Evolutionary conservation across 345 rosid species (phyloP).

Genomic region (Euphorbia pulcherrima): DNA sequence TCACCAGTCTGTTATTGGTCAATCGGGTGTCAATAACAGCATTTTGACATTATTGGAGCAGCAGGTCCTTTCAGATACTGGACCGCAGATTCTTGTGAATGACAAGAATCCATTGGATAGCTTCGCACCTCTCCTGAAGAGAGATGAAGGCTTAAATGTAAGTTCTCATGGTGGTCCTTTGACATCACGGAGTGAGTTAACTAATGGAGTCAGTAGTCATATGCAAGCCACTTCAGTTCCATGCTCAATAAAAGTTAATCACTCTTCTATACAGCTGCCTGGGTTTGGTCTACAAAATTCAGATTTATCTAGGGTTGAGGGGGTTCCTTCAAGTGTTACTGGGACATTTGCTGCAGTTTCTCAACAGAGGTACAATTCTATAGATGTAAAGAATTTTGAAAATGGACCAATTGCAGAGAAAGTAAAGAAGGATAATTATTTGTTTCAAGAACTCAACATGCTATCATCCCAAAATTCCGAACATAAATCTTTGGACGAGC

Average conservation of each 20-base stretch:
- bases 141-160: conserved; percentile 12
- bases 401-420: conserved; percentile 25
- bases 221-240: conserved; percentile 18
- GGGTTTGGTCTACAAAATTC: conserved; percentile 16
- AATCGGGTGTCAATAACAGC: conserved; percentile 2
- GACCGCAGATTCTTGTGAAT: conserved; percentile 18
- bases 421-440: conserved; percentile 27
- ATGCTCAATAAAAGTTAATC: conserved; percentile 15
- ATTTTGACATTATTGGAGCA: conserved; percentile 34
- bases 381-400: conserved; percentile 19
- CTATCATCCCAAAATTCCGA: conserved; percentile 22
- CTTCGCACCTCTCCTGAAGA: conserved; percentile 18
- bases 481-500: conserved; percentile 22
- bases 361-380: conserved; percentile 10
- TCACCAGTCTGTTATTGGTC: conserved; percentile 13
- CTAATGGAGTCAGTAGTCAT: conserved; percentile 14
- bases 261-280: conserved; percentile 13
- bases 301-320: conserved; percentile 32
- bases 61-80: conserved; percentile 31
- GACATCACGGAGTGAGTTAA: conserved; percentile 13
- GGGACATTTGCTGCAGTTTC: conserved; percentile 26
- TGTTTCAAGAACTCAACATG: conserved; percentile 29
- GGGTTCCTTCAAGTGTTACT: conserved; percentile 21
- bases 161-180: conserved; percentile 21
- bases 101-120: conserved; percentile 15